Base-by-base conservation (phyloP, 1,284 basidiomycete genomes). In the Irpex sp. region DNA sequence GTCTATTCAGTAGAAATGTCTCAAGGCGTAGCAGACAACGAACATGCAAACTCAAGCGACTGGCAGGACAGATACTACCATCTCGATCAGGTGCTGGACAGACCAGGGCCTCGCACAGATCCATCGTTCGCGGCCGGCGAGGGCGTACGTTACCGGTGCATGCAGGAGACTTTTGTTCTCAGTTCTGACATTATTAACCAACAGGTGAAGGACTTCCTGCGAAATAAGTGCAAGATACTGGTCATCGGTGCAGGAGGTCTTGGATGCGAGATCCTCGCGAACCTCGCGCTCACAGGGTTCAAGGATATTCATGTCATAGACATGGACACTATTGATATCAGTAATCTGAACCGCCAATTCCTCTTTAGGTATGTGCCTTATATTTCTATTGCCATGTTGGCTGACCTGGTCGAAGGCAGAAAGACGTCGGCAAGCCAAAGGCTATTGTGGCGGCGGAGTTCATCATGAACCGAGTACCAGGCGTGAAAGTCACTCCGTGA, bases 291-390 rank as follows among this genome's bases (percentile, higher is more conserved):
- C 67, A 90, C 93, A 59, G 97, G 97, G 19, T 99, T 99, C 85
- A 92, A 91, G 74, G 92, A 99, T 72, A 97, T 99, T 66, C 94
- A 99, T 80, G 95, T 99, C 68, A 99, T 99, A 74, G 97, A 99
- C 81, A 99, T 99, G 97, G 97, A 99, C 80, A 98, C 97, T 4
- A 99, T 99, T 75, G 97, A 99, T 76, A 94, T 99, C 70, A 97
- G 95, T 71, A 99, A 99, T 73, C 83, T 99, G 68, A 99, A 99
- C 77, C 86, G 97, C 54, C 97, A 99, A 76, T 99, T 99, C 76
- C 81, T 99, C 53, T 99, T 99, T 80, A 85, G 97, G 95, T 94
- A 15, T 21, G 26, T 26, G 13, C 55, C 63, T 19, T 58, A 17
- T 15, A 33, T 31, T 4, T 6, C n/a, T 55, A 1, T 43, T 35